Evolutionary conservation across 441 rosid species (phyloP).

Genomic region (Adansonia rubrostipa): DNA sequence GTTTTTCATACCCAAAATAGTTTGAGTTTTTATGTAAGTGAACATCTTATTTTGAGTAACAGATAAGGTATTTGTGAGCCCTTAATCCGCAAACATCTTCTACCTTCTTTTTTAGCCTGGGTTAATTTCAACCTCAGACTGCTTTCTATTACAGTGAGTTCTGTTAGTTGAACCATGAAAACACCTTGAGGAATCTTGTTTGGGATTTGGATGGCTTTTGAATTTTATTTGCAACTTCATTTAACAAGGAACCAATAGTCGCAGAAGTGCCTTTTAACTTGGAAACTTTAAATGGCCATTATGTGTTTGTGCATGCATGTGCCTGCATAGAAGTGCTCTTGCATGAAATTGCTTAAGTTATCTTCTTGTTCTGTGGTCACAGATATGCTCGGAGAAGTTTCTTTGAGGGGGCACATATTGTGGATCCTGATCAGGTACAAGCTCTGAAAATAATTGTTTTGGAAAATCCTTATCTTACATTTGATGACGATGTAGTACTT

Average conservation of each 20-base stretch:
- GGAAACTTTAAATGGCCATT: not conserved
- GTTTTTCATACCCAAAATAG: not conserved
- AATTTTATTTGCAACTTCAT: not conserved
- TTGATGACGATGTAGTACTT: constrained; percentile 24
- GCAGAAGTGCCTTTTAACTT: not conserved
- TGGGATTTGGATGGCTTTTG: constrained; percentile 17
- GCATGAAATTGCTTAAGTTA: constrained; percentile 18
- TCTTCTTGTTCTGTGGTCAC: constrained; percentile 36
- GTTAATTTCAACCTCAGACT: not conserved
- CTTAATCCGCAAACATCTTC: constrained; percentile 1
- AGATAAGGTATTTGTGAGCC: constrained; percentile 16
- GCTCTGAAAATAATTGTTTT: not conserved
- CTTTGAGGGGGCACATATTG: constrained; percentile 92
- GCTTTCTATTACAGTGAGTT: constrained; percentile 3
- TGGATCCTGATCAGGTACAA: constrained; percentile 81
- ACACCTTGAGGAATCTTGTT: constrained; percentile 19
- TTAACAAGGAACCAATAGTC: not conserved
- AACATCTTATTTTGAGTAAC: not conserved
- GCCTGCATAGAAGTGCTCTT: not conserved
- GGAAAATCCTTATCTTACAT: not conserved
- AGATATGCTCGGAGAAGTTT: constrained; percentile 72
- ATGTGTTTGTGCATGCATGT: constrained; percentile 20
- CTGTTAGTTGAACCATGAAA: constrained; percentile 12
- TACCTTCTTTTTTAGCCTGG: not conserved
- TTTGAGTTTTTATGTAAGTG: not conserved